Percentiles rank a stretch among this genome's conserved stretches.
Conservation (phyloP, 257 asterid species). For the Buddleja alternifolia region DNA sequence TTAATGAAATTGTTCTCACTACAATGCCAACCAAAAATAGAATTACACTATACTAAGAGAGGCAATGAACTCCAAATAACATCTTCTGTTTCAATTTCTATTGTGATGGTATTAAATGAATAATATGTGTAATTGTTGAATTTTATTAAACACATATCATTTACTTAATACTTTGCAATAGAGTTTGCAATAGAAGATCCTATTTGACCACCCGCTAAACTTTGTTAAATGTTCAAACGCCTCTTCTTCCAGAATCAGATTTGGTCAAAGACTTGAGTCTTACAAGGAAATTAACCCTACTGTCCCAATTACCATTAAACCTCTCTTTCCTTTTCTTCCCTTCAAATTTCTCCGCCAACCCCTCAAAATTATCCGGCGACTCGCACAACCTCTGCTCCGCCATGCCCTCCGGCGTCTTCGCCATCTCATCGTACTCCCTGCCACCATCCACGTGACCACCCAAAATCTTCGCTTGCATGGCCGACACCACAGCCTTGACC, state of each 20-base stretch:
- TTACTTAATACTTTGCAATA: too few species aligned
- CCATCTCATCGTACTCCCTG: conserved; percentile 30
- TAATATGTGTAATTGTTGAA: too few species aligned
- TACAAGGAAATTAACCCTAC: conserved; percentile 40
- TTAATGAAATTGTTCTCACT: too few species aligned
- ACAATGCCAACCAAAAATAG: too few species aligned
- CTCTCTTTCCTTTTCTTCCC: conserved; percentile 37
- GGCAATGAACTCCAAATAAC: too few species aligned
- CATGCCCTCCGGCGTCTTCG: background rate
- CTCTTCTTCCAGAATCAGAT: conserved; percentile 53
- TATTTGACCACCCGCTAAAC: too few species aligned
- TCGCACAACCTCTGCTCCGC: too few species aligned
- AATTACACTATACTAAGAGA: too few species aligned
- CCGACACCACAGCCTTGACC: conserved; percentile 32
- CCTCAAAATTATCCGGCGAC: conserved; percentile 33
- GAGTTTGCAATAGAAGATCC: too few species aligned
- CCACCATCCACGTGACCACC: conserved; percentile 28
- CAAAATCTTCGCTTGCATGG: conserved; percentile 47
- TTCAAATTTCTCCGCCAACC: conserved; percentile 30
- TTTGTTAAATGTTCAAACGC: conserved; percentile 30
- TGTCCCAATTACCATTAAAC: conserved; percentile 37
- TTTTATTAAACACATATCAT: too few species aligned
- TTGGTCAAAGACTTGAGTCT: conserved; percentile 48
- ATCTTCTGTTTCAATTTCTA: too few species aligned
- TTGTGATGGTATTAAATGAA: too few species aligned